phyloP scores from a whole-genome alignment of 108 stramenopile species.

The Nitzschia sp. region DNA sequence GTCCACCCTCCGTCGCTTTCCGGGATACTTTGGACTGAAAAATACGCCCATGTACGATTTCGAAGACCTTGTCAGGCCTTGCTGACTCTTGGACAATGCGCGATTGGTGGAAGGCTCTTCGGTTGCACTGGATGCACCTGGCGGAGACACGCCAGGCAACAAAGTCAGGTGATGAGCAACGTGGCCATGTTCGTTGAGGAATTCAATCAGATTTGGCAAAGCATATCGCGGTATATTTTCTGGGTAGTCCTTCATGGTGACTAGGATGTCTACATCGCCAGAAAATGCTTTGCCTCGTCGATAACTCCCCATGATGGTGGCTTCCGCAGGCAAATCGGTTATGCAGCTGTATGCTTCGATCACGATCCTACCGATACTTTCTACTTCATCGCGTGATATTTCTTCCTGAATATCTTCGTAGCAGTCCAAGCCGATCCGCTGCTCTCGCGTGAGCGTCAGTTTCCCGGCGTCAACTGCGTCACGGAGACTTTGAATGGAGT shows the following conservation, averaged over 20 bases:
- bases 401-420: conserved; percentile 38
- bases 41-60: conserved; percentile 38
- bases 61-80: too few species aligned
- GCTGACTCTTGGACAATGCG: neutral
- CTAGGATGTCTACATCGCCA: conserved; percentile 37
- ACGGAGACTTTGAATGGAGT: conserved; percentile 18
- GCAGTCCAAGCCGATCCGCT: conserved; percentile 34
- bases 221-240: conserved; percentile 14
- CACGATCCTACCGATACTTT: conserved; percentile 27
- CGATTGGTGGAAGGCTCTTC: neutral
- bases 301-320: conserved; percentile 41
- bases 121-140: neutral
- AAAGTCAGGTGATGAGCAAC: conserved; percentile 33
- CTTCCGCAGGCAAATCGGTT: conserved; percentile 5
- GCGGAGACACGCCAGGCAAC: neutral
- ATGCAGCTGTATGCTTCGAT: conserved; percentile 7
- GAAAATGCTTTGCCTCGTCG: conserved; percentile 28
- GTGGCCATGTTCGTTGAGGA: conserved; percentile 21
- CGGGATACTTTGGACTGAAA: conserved; percentile 8
- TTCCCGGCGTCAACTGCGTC: conserved; percentile 5
- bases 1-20: conserved; percentile 32
- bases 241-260: conserved; percentile 16
- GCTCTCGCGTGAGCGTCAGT: conserved; percentile 12
- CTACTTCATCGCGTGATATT: conserved; percentile 39
- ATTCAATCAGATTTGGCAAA: conserved; percentile 17